Conservation (phyloP, 768 basidiomycete genomes). For the Boletus sp. region DNA sequence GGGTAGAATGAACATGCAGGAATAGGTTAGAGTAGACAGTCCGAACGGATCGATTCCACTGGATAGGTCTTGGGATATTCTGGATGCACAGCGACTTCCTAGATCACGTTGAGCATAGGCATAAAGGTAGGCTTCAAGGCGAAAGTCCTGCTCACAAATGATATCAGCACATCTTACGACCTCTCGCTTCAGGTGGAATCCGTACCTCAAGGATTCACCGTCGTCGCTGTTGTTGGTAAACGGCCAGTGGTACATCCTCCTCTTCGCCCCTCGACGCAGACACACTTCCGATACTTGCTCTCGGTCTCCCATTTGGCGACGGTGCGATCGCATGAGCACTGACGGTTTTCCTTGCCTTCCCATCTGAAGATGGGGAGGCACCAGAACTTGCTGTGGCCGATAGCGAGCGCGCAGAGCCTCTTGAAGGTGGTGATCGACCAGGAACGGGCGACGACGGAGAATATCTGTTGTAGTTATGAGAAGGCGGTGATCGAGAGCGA, state of each 20-base stretch:
- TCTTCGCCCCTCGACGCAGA: conserved; percentile 47
- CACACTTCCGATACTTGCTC: conserved; percentile 38
- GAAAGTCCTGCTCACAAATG: conserved; percentile 3
- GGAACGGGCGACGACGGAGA: conserved; percentile 29
- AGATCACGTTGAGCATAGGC: conserved; percentile 20
- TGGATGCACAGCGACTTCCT: conserved; percentile 23
- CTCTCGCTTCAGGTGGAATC: not conserved
- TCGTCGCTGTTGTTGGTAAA: conserved; percentile 75
- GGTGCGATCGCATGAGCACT: conserved; percentile 60
- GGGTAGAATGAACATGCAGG: conserved; percentile 19
- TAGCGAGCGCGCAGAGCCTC: conserved; percentile 60
- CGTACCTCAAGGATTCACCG: conserved; percentile 31
- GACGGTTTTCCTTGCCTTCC: conserved; percentile 57
- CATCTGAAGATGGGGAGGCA: conserved; percentile 38
- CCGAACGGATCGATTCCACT: conserved; percentile 14
- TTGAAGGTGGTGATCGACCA: conserved; percentile 26
- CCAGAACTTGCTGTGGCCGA: conserved; percentile 59
- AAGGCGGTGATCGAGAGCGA: conserved; percentile 57
- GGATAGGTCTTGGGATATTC: conserved; percentile 24
- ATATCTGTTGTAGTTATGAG: conserved; percentile 37
- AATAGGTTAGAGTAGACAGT: conserved; percentile 25
- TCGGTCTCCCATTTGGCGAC: conserved; percentile 37
- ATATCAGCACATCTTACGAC: conserved; percentile 5
- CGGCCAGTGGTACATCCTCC: conserved; percentile 76
- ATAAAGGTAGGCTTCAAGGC: conserved; percentile 1